A percentile compares a stretch with the other conserved stretches of the same genome.
These are phyloP conservation scores for Gelatoporia subvermispora DNA, from an alignment of 768 basidiomycete genomes.

Conservation along the genomic window DNA sequence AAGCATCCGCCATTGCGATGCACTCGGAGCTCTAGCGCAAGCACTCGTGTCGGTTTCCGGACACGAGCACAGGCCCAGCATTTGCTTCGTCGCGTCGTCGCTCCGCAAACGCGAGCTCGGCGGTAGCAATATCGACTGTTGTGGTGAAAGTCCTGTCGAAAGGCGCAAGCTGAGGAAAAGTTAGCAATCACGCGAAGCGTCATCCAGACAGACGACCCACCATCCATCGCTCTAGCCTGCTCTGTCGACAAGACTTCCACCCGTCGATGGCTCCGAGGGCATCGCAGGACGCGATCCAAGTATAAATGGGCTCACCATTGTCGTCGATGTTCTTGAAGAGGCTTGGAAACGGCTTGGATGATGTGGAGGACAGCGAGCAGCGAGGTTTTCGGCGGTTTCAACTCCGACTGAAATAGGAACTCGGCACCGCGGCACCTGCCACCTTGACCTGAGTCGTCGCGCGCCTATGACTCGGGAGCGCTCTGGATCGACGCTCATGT, in stretches of 20 bases:
- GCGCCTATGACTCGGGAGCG: too few relatives aligned
- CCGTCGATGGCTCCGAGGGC: slow-evolving; percentile 11
- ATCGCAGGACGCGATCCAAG: slow-evolving; percentile 2
- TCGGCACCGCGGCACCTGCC: too few relatives aligned
- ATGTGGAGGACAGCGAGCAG: slow-evolving; percentile 2
- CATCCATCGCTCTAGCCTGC: slow-evolving; percentile 22
- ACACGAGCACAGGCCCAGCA: slow-evolving; percentile 37
- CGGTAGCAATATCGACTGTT: slow-evolving; percentile 12
- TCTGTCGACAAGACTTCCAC: slow-evolving; percentile 9
- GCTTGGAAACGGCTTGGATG: slow-evolving; percentile 9
- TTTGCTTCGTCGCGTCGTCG: slow-evolving; percentile 31
- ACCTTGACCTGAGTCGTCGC: too few relatives aligned
- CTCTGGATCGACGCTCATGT: too few relatives aligned
- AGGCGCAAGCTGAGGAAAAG: not conserved
- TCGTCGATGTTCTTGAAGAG: slow-evolving; percentile 15
- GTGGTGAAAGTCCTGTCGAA: slow-evolving; percentile 10
- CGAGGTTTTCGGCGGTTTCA: slow-evolving; percentile 3
- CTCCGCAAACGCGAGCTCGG: slow-evolving; percentile 30
- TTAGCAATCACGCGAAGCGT: not conserved
- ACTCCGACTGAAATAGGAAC: slow-evolving; percentile 3
- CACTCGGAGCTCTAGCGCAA: slow-evolving; percentile 53
- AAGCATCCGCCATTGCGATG: slow-evolving; percentile 28
- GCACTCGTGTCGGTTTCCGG: slow-evolving; percentile 15
- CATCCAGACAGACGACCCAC: slow-evolving; percentile 16
- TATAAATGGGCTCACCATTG: slow-evolving; percentile 15